Percentiles rank a stretch among this genome's conserved stretches.
Evolutionary conservation across 148 eudicot species (phyloP).

Genomic region (Diospyros lotus): DNA sequence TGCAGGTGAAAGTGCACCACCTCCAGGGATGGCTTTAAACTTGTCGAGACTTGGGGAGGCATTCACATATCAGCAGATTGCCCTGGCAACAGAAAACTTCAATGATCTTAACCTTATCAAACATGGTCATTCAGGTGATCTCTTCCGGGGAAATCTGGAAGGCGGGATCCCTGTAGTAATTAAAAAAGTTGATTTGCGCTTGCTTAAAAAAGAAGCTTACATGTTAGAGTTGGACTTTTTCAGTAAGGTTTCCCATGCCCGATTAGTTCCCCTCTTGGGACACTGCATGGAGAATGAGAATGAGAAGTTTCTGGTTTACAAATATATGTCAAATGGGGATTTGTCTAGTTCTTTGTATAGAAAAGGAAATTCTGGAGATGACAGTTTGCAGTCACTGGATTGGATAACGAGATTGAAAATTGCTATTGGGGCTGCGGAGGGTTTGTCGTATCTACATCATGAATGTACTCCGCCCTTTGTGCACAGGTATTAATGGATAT

Average conservation of each 20-base stretch:
- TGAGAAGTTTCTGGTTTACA: constrained; percentile 81
- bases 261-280: constrained; percentile 86
- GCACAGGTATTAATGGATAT: constrained; percentile 65
- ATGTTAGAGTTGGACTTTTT: constrained; percentile 75
- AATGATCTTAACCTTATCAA: constrained; percentile 62
- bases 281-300: constrained; percentile 84
- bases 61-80: constrained; percentile 75
- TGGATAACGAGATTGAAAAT: constrained; percentile 98
- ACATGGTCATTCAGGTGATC: constrained; percentile 89
- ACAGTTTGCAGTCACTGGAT: constrained; percentile 79
- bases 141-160: constrained; percentile 63
- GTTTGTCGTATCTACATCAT: constrained; percentile 78
- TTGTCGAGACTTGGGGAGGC: constrained; percentile 61
- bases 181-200: constrained; percentile 55
- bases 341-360: constrained; percentile 77
- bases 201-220: constrained; percentile 58
- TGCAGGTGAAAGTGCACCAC: constrained; percentile 37
- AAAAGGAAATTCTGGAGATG: constrained; percentile 49
- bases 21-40: constrained; percentile 43
- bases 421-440: constrained; percentile 94
- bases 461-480: constrained; percentile 88
- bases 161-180: constrained; percentile 67
- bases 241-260: constrained; percentile 71
- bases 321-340: constrained; percentile 81
- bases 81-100: constrained; percentile 64